Evolutionary conservation across 768 basidiomycete species (phyloP), one percentile per base, ranked within the genome.

Genomic region (Candolleomyces eurysporus): DNA sequence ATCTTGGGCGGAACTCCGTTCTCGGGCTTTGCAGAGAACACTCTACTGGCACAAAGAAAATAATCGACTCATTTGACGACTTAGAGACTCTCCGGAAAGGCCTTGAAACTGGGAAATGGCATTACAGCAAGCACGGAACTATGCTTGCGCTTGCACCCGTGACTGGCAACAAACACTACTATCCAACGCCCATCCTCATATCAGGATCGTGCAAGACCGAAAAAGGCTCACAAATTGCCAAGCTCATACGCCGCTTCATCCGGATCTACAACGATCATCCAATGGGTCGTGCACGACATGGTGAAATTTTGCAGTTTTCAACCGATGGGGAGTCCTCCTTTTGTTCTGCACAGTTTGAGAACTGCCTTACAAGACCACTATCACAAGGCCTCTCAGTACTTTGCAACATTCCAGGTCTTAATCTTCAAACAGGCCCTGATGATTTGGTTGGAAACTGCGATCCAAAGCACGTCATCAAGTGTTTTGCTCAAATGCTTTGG

Each of bases 261-360:
- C 52, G 71, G 0, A 46, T 52, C 11, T 69, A 67, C 43, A 22
- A 62, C 21, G 39, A 13, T 16, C 52, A 67, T 62, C 54, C 59
- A 21, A 7, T 58, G 57, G 71, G 73, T 6, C 63, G 64, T 48
- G 54, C 31, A 31, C 22, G 61, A 4, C 64, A 69, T 61, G 69
- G 72, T 8, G 65, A 66, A 2, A 69, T 73, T 17, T 56, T n/a
- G 19, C 48, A 58, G 9, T 32, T 74, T 22, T 69, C 64, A 7
- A 73, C 65, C 17, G 72, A 75, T 63, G 73, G 73, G 1, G 73
- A 68, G 45, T 56, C 67, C 32, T 64, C 65, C 21, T 75, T 71
- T 59, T 64, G 68, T 30, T 49, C 46, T 10, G 57, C 66, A 4
- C 64, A 68, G 43, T 67, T 64, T 62, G 43, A 55, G 4, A 21